A percentile compares a stretch with the other conserved stretches of the same genome.
phyloP scores from a whole-genome alignment of 2,329 filamentous ascomycete genomes.

The Capronia coronata region DNA sequence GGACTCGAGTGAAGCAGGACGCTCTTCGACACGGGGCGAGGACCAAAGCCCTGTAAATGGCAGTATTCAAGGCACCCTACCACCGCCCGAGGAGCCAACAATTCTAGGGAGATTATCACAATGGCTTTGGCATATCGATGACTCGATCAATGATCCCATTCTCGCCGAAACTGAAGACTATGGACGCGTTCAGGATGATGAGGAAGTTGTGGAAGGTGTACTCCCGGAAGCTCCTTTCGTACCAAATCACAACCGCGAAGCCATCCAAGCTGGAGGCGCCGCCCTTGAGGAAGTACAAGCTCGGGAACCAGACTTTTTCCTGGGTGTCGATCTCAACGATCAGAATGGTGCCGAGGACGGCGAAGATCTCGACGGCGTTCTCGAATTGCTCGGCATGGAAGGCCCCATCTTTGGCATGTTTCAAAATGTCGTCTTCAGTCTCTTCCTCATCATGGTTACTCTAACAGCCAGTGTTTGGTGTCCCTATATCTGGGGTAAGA shows the following conservation, averaged over 20 bases:
- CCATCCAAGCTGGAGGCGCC: not conserved
- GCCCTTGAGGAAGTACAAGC: not conserved
- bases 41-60: not conserved
- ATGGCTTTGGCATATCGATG: slow-evolving; percentile 44
- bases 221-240: slow-evolving; percentile 57
- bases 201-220: slow-evolving; percentile 54
- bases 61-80: not conserved
- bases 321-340: slow-evolving; percentile 61
- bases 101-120: slow-evolving; percentile 31
- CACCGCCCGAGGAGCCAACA: not conserved
- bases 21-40: not conserved
- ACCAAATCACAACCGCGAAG: slow-evolving; percentile 39
- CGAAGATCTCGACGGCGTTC: slow-evolving; percentile 90
- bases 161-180: slow-evolving; percentile 31
- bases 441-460: slow-evolving; percentile 79
- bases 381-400: slow-evolving; percentile 94
- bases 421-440: slow-evolving; percentile 92
- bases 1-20: slow-evolving; percentile 11
- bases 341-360: slow-evolving; percentile 58
- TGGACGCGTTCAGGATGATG: slow-evolving; percentile 42
- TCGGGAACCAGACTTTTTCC: slow-evolving; percentile 47
- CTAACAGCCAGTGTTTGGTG: slow-evolving; percentile 80
- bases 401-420: slow-evolving; percentile 82
- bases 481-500: slow-evolving; percentile 84
- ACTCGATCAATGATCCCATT: slow-evolving; percentile 34